Base-by-base conservation (phyloP, 192 early-diverging fungal species). In the Backusella liffmaniae region DNA sequence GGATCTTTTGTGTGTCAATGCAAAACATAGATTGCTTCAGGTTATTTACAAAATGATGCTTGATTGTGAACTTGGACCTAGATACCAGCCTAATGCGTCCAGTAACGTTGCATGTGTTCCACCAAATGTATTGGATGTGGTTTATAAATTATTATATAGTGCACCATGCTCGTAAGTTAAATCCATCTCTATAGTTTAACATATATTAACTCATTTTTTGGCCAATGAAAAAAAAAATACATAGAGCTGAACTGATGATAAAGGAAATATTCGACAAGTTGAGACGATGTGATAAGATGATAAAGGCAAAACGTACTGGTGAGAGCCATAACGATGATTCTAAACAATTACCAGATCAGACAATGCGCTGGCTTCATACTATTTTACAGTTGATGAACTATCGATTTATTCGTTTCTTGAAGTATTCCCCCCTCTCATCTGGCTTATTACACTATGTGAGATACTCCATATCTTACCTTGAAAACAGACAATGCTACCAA, bases 31-130 rank as follows among this genome's bases (percentile, higher is more conserved):
- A 59, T 76, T 93, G 39, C 69, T 90, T 51, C 86, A 91, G 76
- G 77, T 92, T 32, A 88, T 94, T 53, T 89, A 91, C 80, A 92
- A 91, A 74, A 90, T 90, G 89, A 90, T 90, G 89, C 81, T 93
- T 69, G 91, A 90, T 70, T 88, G 87, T 70, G 87, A 90, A 66
- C 78, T 76, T 36, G 88, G 87, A 34, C 89, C 91, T 39, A 83
- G 86, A 72, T 85, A 89, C 73, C 90, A 89, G 49, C 85, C 83
- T 21, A 83, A 84, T 29, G 78, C 85, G 2, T 84, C 86, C 15
- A 75, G 84, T 34, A 56, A 83, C 70, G 71, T 90, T 67, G 87
- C 82, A 2, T 93, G 92, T 56, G 89, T 91, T 35, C 92, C 93
- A 30, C 93, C 93, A 23, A 86, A 90, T 73, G 88, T 91, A 1